Conservation (phyloP, 2,329 filamentous ascomycete genomes). For the Cadophora malorum region DNA sequence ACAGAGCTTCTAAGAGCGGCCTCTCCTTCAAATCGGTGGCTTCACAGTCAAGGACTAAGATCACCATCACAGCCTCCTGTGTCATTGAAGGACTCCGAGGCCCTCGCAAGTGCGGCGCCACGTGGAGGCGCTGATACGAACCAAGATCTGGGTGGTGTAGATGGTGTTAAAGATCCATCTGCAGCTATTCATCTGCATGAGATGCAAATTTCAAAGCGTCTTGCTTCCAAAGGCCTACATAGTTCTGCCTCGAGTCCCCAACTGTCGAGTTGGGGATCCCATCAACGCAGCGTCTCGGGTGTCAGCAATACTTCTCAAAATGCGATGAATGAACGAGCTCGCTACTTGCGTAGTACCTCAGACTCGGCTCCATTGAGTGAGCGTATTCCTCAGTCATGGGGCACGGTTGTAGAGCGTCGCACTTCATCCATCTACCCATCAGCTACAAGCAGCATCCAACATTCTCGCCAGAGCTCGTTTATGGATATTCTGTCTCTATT, state of each 20-base stretch:
- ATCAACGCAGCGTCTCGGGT: constrained; percentile 33
- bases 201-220: constrained; percentile 41
- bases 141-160: constrained; percentile 42
- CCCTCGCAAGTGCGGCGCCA: constrained; percentile 20
- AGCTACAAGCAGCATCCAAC: constrained; percentile 33
- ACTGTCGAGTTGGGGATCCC: constrained; percentile 36
- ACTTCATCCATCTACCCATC: constrained; percentile 40
- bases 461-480: constrained; percentile 37
- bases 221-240: constrained; percentile 35
- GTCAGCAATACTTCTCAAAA: constrained; percentile 27
- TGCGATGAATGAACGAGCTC: constrained; percentile 28
- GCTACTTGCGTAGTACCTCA: constrained; percentile 33
- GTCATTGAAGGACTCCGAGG: constrained; percentile 26
- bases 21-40: constrained; percentile 31
- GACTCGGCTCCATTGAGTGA: constrained; percentile 37
- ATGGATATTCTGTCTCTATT: constrained; percentile 33
- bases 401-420: constrained; percentile 29
- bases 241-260: constrained; percentile 39
- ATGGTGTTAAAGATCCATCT: constrained; percentile 34
- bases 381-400: constrained; percentile 36
- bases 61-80: constrained; percentile 31
- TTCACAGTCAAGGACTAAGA: constrained; percentile 37
- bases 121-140: constrained; percentile 18
- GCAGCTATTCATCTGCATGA: constrained; percentile 40
- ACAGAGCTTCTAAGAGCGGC: constrained; percentile 19